Conservation (phyloP, 192 early-diverging fungal genomes). For the Entomortierella chlamydospora region DNA sequence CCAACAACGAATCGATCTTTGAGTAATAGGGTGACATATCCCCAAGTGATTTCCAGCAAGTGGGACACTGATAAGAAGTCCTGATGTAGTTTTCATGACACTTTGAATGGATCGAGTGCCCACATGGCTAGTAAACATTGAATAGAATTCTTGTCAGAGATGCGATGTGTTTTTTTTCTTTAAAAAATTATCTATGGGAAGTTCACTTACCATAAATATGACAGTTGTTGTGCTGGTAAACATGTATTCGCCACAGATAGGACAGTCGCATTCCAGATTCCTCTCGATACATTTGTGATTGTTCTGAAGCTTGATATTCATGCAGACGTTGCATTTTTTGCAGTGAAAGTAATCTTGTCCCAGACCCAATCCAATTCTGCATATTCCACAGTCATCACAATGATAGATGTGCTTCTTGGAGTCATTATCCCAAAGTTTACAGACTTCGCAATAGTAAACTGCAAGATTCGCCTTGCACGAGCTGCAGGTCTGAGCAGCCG, state of each 20-base stretch:
- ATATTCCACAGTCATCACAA: conserved; percentile 93
- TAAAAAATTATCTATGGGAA: too few relatives aligned
- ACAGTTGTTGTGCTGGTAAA: conserved; percentile 86
- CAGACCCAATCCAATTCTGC: conserved; percentile 85
- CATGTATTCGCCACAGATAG: conserved; percentile 96
- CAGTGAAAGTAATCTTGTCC: conserved; percentile 93
- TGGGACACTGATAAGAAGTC: conserved; percentile 95
- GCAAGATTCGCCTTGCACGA: conserved; percentile 77
- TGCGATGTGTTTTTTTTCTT: too few relatives aligned
- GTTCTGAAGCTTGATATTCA: conserved; percentile 77
- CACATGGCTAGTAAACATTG: conserved; percentile 73
- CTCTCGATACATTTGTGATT: conserved; percentile 93
- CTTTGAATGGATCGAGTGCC: conserved; percentile 91
- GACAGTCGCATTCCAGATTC: conserved; percentile 92
- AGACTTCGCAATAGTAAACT: conserved; percentile 87
- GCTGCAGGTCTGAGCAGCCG: conserved; percentile 78
- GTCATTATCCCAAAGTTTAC: conserved; percentile 93
- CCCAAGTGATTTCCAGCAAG: conserved; percentile 91
- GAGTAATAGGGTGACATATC: conserved; percentile 85
- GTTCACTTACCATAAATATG: conserved; percentile 79
- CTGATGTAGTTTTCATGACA: conserved; percentile 88
- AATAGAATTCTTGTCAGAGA: not conserved
- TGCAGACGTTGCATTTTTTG: conserved; percentile 90
- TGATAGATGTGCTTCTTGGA: conserved; percentile 90
- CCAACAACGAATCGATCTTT: conserved; percentile 85